Evolutionary conservation across 2,329 filamentous ascomycete species (phyloP).

Genomic region (Fusarium pseudograminearum): DNA sequence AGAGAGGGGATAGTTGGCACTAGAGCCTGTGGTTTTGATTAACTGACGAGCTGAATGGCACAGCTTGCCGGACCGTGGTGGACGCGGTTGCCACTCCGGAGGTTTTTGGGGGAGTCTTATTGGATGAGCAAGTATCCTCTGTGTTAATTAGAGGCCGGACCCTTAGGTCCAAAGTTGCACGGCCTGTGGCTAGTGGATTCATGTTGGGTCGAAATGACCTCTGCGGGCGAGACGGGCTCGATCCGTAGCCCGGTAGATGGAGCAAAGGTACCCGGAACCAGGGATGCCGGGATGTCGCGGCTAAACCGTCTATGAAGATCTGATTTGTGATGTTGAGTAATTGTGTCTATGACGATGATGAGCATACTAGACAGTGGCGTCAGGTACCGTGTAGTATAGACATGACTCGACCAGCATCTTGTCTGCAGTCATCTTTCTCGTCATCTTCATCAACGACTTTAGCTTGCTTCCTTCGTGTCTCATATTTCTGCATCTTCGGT

Average conservation of each 20-base stretch:
- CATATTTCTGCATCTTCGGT: background rate
- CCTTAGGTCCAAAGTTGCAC: background rate
- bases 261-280: background rate
- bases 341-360: constrained; percentile 1
- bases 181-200: background rate
- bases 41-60: background rate
- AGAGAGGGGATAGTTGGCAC: background rate
- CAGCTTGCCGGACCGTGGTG: background rate
- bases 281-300: background rate
- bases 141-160: background rate
- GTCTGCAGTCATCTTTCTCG: background rate
- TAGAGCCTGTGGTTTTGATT: constrained; percentile 2
- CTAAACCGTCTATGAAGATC: background rate
- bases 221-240: background rate
- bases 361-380: background rate
- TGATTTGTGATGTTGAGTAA: background rate
- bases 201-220: background rate
- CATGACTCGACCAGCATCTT: background rate
- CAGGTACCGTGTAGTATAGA: background rate
- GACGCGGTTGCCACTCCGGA: background rate
- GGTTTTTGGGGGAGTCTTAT: background rate
- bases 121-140: background rate
- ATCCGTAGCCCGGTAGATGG: background rate
- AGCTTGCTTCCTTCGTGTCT: background rate
- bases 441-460: background rate